phyloP scores from a whole-genome alignment of 2,329 filamentous ascomycete species.

The Epichloe scottii region DNA sequence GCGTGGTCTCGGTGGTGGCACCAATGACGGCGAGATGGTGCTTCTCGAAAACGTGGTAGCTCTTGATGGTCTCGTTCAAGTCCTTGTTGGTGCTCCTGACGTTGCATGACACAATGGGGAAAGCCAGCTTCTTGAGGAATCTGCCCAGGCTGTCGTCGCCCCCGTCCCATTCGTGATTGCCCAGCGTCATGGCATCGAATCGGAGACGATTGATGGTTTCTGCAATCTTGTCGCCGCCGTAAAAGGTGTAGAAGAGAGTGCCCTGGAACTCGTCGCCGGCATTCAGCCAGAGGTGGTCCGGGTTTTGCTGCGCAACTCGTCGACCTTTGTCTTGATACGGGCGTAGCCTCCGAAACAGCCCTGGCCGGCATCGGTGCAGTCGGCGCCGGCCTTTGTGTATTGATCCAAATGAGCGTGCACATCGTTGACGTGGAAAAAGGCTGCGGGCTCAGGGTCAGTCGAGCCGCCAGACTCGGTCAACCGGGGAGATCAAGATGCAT shows the following conservation, averaged over 20 bases:
- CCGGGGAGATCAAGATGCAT: background rate
- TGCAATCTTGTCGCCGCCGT: constrained; percentile 55
- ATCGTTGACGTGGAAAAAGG: constrained; percentile 59
- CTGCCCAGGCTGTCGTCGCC: constrained; percentile 50
- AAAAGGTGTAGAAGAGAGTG: constrained; percentile 55
- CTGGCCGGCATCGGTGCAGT: constrained; percentile 41
- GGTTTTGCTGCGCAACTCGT: constrained; percentile 41
- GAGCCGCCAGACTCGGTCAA: background rate
- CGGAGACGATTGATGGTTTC: constrained; percentile 51
- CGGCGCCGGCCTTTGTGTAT: constrained; percentile 47
- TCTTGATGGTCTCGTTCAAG: constrained; percentile 51
- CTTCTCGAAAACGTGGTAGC: constrained; percentile 51
- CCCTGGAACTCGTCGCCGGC: constrained; percentile 60
- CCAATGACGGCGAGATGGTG: constrained; percentile 51
- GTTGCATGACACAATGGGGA: constrained; percentile 52
- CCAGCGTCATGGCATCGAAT: constrained; percentile 57
- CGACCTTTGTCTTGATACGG: constrained; percentile 47
- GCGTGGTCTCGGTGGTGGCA: constrained; percentile 28
- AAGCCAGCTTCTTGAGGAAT: constrained; percentile 51
- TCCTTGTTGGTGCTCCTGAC: constrained; percentile 46
- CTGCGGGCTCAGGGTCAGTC: constrained; percentile 11
- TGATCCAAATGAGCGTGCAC: constrained; percentile 55
- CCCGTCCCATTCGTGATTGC: constrained; percentile 55
- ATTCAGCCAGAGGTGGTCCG: constrained; percentile 51
- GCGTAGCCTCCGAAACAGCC: constrained; percentile 55